Percentiles rank a stretch among this genome's conserved stretches.
Evolutionary conservation across 2,329 filamentous ascomycete genomes (phyloP).

Genomic region (Microthyrium microscopicum): DNA sequence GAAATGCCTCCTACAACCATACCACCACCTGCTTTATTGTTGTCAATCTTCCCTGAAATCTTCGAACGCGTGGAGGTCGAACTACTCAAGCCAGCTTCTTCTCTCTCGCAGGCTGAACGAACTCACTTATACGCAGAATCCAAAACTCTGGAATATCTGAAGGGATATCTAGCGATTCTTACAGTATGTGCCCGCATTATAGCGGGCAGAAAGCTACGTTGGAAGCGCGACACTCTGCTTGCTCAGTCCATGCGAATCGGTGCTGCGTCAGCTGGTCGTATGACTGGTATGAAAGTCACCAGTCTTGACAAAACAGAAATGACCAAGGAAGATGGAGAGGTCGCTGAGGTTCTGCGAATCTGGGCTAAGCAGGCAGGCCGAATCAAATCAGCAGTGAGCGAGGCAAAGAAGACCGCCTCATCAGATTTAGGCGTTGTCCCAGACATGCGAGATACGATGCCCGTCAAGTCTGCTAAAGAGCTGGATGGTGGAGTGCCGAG

Average conservation of each 20-base stretch:
- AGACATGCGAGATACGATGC: slow-evolving; percentile 53
- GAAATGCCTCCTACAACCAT: slow-evolving; percentile 61
- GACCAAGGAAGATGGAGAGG: slow-evolving; percentile 72
- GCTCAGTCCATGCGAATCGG: slow-evolving; percentile 79
- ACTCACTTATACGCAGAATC: slow-evolving; percentile 48
- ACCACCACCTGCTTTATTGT: slow-evolving; percentile 69
- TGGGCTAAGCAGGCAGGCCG: slow-evolving; percentile 66
- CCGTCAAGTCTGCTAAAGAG: slow-evolving; percentile 44
- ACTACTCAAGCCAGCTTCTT: slow-evolving; percentile 48
- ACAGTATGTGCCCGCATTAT: slow-evolving; percentile 64
- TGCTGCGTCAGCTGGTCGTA: slow-evolving; percentile 49
- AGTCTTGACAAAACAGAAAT: slow-evolving; percentile 70
- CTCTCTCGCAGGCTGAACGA: slow-evolving; percentile 40
- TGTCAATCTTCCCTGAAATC: slow-evolving; percentile 58
- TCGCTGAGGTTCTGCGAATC: slow-evolving; percentile 53
- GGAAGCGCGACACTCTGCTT: slow-evolving; percentile 77
- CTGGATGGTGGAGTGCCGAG: slow-evolving; percentile 55
- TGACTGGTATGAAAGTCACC: slow-evolving; percentile 77
- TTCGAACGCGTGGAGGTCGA: slow-evolving; percentile 47
- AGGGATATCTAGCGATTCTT: slow-evolving; percentile 44
- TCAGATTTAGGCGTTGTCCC: slow-evolving; percentile 38
- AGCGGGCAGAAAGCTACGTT: slow-evolving; percentile 68
- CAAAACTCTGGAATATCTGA: slow-evolving; percentile 45
- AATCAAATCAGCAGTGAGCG: slow-evolving; percentile 53
- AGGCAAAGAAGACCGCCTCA: slow-evolving; percentile 23